Conservation (phyloP, 768 basidiomycete genomes). For the Lyophyllum decastes region DNA sequence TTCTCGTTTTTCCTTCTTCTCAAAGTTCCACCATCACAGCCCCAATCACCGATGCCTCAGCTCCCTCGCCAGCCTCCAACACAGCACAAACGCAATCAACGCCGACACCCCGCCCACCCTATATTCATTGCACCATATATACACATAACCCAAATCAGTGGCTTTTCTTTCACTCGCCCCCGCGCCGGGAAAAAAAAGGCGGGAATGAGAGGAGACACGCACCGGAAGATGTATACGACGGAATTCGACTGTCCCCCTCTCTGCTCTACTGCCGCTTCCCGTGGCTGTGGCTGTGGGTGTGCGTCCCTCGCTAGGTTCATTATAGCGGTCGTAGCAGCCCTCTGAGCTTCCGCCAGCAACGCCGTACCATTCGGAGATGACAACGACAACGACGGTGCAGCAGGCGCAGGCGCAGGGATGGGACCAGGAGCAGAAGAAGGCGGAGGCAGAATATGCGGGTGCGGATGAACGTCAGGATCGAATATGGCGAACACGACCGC, state of each 20-base stretch:
- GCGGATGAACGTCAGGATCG: conserved; percentile 55
- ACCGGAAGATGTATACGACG: conserved; percentile 84
- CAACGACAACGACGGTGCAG: too few species aligned
- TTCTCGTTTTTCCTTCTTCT: too few species aligned
- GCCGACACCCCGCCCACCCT: conserved; percentile 64
- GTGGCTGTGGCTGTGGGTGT: too few species aligned
- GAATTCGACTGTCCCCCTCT: conserved; percentile 54
- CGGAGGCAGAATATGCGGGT: background rate
- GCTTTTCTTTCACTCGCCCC: too few species aligned
- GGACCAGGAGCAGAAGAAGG: background rate
- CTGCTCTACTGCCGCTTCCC: too few species aligned
- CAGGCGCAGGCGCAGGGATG: too few species aligned
- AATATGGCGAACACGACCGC: conserved; percentile 85
- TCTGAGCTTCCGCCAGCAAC: too few species aligned
- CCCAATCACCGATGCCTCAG: conserved; percentile 39
- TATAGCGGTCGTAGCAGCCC: too few species aligned
- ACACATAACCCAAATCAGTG: background rate
- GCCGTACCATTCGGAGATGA: too few species aligned
- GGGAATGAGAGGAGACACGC: conserved; percentile 23
- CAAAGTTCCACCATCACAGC: too few species aligned
- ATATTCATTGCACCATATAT: background rate
- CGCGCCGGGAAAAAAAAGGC: too few species aligned
- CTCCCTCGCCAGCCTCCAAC: conserved; percentile 55
- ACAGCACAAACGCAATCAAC: conserved; percentile 53
- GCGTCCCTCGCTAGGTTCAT: too few species aligned